phyloP scores from a whole-genome alignment of 2,329 filamentous ascomycete genomes.

The Colletotrichum magnum region DNA sequence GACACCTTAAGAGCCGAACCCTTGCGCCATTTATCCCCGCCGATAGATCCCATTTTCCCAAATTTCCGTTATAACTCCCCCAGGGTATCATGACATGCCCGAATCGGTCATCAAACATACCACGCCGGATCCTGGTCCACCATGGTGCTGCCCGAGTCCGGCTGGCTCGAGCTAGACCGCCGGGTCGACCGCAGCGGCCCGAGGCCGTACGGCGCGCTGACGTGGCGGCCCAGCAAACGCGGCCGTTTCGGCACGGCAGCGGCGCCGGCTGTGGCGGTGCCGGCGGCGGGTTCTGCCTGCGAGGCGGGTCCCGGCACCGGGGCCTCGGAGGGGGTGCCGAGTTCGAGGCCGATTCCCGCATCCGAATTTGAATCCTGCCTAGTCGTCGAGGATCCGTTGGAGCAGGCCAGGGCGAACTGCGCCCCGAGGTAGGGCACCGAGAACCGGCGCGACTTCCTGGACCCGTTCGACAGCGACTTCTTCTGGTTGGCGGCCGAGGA shows the following conservation, averaged over 20 bases:
- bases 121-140: constrained; percentile 18
- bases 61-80: constrained; percentile 9
- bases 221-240: background rate
- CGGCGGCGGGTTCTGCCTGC: background rate
- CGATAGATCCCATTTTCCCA: background rate
- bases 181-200: background rate
- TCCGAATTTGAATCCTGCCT: background rate
- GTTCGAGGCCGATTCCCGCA: background rate
- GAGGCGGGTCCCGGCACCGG: background rate
- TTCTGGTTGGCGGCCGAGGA: background rate
- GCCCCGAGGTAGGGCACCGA: background rate
- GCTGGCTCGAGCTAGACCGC: background rate
- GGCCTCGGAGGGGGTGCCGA: background rate
- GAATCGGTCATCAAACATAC: constrained; percentile 22
- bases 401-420: background rate
- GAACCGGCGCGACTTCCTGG: background rate
- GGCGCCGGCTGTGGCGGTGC: no score
- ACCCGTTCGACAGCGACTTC: background rate
- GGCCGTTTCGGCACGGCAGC: background rate
- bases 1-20: no score
- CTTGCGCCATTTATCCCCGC: no score
- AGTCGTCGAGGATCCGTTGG: background rate
- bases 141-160: constrained; percentile 3
- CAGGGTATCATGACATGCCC: constrained; percentile 26
- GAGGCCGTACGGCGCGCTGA: constrained; percentile 2